Base-by-base conservation (phyloP, 495 filamentous ascomycete genomes). In the Aspergillus incahuasiensis region DNA sequence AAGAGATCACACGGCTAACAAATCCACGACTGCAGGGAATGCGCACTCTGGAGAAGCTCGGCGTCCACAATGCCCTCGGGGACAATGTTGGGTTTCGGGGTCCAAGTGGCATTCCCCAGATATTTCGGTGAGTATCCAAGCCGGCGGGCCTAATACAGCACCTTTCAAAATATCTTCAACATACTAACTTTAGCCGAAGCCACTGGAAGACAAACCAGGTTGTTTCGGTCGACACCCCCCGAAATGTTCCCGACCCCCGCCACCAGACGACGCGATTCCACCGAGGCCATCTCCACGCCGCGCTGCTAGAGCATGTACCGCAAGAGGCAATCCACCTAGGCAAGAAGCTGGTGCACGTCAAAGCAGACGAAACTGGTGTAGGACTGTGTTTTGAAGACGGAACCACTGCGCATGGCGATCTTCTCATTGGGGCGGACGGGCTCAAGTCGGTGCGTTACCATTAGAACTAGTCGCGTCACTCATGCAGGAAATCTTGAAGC, bases 181-280 rank as follows among this genome's bases (percentile, higher is more conserved):
- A n/a, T n/a, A n/a, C n/a, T n/a, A n/a, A n/a, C n/a, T n/a, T n/a
- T n/a, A n/a, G n/a, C 7, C 22, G n/a, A 40, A 56, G 62, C 1
- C 66, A 69, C 32, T 74, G 71, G 69, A 72, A 78, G 45, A 78
- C 75, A 0, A 69, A 79, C 49, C 72, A 78, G 51, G 63, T 78
- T 5, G 62, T 78, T 42, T 72, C 69, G 0, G 65, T 63, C 13
- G 74, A 78, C 45, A 67, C 65, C 0, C 67, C 73, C 48, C 50
- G 34, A 13, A 62, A 72, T 44, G 63, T 75, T 2, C 67, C 71
- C 3, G 59, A n/a, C n/a, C n/a, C n/a, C n/a, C n/a, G n/a, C n/a
- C n/a, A n/a, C n/a, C n/a, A n/a, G n/a, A 75, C 77, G 6, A 68
- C 77, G 0, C 69, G 77, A 8, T 78, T 75, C 58, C 71, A 78